Conservation (phyloP, 768 basidiomycete genomes). For the Naganishia onofrii region DNA sequence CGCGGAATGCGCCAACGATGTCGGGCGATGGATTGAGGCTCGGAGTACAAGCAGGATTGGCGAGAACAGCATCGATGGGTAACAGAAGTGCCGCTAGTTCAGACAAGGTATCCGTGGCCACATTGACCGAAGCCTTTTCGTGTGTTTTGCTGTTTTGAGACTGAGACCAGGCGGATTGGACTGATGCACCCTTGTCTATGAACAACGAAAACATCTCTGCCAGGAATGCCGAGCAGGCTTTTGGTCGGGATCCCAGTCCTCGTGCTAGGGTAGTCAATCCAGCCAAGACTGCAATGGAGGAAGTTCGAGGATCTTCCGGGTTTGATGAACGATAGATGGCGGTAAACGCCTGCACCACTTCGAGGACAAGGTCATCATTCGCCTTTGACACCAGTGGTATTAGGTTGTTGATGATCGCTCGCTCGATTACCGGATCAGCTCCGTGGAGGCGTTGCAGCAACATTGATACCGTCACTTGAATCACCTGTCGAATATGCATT, state of each 20-base stretch:
- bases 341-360: constrained; percentile 81
- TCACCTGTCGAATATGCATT: constrained; percentile 59
- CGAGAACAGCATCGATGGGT: constrained; percentile 82
- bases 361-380: constrained; percentile 70
- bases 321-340: constrained; percentile 80
- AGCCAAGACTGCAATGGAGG: constrained; percentile 87
- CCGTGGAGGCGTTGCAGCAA: constrained; percentile 78
- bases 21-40: constrained; percentile 60
- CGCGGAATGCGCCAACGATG: constrained; percentile 75
- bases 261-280: constrained; percentile 86
- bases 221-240: constrained; percentile 74
- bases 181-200: constrained; percentile 83
- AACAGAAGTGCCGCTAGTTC: constrained; percentile 83
- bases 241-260: constrained; percentile 69
- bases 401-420: constrained; percentile 84
- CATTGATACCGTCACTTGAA: constrained; percentile 86
- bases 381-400: constrained; percentile 82
- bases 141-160: background rate
- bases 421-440: constrained; percentile 83
- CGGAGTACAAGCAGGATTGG: constrained; percentile 67
- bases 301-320: constrained; percentile 79
- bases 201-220: constrained; percentile 81
- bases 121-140: background rate
- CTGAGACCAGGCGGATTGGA: constrained; percentile 61
- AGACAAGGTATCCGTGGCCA: constrained; percentile 60